Evolutionary conservation across 305 asterid genomes (phyloP).

Genomic region (Vinca major): DNA sequence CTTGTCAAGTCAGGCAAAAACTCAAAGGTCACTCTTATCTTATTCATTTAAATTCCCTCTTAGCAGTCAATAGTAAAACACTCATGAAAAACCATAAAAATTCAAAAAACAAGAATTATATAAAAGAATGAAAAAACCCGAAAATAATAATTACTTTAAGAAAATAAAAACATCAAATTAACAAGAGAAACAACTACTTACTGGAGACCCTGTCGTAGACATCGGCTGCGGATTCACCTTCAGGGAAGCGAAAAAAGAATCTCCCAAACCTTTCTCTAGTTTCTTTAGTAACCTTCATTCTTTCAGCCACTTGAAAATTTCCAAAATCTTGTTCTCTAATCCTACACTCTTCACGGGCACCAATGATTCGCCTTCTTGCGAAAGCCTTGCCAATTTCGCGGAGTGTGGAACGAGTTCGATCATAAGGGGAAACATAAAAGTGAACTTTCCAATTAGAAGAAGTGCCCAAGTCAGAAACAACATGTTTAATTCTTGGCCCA

Average conservation of each 20-base stretch:
- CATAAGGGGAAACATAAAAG: constrained; percentile 60
- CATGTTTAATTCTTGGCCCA: constrained; percentile 28
- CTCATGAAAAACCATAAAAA: too few relatives aligned
- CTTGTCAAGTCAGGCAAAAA: too few relatives aligned
- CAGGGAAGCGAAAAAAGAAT: constrained; percentile 60
- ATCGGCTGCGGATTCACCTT: constrained; percentile 73
- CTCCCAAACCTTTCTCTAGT: constrained; percentile 49
- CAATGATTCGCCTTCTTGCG: constrained; percentile 30
- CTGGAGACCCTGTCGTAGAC: constrained; percentile 62
- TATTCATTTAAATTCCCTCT: too few relatives aligned
- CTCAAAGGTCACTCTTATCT: too few relatives aligned
- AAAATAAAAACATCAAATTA: neutral
- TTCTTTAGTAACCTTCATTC: constrained; percentile 46
- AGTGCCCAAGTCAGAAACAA: constrained; percentile 21
- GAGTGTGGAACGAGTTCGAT: constrained; percentile 50
- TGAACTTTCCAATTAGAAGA: constrained; percentile 37
- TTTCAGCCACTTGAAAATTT: constrained; percentile 48
- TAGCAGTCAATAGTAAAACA: too few relatives aligned
- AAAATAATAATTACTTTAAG: too few relatives aligned
- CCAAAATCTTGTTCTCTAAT: constrained; percentile 70
- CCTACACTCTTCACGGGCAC: constrained; percentile 68
- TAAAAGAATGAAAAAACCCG: too few relatives aligned
- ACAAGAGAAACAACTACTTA: constrained; percentile 17
- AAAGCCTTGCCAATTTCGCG: constrained; percentile 46
- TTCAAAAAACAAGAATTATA: too few relatives aligned